Percentiles rank a stretch among this genome's conserved stretches.
phyloP scores from a whole-genome alignment of 176 grass and related monocot genomes.

The Musa acuminata region DNA sequence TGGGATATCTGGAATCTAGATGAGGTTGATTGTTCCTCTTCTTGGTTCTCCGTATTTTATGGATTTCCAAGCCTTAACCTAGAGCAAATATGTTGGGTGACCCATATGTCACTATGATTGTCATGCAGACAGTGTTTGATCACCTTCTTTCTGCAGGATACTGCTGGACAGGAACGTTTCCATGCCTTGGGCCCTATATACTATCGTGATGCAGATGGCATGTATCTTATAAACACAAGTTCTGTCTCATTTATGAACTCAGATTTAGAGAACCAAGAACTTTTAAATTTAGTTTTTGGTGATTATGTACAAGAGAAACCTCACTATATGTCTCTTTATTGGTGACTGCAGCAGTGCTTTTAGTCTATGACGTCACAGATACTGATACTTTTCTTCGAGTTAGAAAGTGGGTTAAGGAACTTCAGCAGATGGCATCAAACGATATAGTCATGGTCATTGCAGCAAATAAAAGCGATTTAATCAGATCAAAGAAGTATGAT shows the following conservation, averaged over 20 bases:
- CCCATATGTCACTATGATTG: not conserved
- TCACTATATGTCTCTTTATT: constrained; percentile 1
- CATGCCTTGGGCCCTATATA: constrained; percentile 76
- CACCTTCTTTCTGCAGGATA: constrained; percentile 42
- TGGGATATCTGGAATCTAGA: too few species aligned
- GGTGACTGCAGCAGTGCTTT: constrained; percentile 53
- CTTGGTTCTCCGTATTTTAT: not conserved
- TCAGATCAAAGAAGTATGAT: constrained; percentile 65
- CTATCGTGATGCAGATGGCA: constrained; percentile 76
- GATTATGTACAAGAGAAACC: not conserved
- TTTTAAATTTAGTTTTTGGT: not conserved
- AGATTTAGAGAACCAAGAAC: not conserved
- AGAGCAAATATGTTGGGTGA: not conserved
- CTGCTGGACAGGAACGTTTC: constrained; percentile 78
- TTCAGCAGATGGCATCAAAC: constrained; percentile 68
- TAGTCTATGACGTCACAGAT: constrained; percentile 76
- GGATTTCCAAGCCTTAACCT: not conserved
- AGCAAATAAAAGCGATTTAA: constrained; percentile 75
- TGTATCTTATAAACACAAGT: not conserved
- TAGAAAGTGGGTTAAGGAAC: constrained; percentile 82
- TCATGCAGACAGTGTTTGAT: not conserved
- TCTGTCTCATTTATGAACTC: not conserved
- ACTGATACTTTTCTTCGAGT: constrained; percentile 62
- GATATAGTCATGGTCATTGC: constrained; percentile 73
- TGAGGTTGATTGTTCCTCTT: not conserved